Percentiles rank a stretch among this genome's conserved stretches.
Conservation (phyloP, 225 moss, liverwort and hornwort genomes). For the Pseudisothecium myosuroides region DNA sequence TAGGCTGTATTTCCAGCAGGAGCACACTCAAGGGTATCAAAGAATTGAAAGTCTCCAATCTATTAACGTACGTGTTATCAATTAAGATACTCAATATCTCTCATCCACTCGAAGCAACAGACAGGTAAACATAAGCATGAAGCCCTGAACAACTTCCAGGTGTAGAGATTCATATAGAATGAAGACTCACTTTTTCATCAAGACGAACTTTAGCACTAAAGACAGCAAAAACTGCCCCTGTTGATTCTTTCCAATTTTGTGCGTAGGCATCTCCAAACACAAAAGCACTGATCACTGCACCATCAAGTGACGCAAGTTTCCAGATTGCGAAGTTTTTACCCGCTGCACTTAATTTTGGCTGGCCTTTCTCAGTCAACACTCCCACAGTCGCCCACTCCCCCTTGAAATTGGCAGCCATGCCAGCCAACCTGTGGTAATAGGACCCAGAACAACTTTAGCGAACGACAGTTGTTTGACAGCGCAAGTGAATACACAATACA, state of each 20-base stretch:
- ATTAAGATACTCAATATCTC: not conserved
- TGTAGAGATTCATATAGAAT: not conserved
- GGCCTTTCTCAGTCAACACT: conserved; percentile 66
- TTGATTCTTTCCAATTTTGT: conserved; percentile 65
- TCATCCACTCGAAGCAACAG: not conserved
- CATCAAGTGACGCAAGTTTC: conserved; percentile 83
- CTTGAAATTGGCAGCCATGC: conserved; percentile 56
- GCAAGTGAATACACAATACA: not conserved
- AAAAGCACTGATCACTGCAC: conserved; percentile 42
- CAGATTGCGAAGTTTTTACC: conserved; percentile 79
- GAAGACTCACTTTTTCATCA: conserved; percentile 59
- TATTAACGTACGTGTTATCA: not conserved
- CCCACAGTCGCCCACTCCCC: conserved; percentile 93
- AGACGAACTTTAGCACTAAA: conserved; percentile 73
- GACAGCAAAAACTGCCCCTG: conserved; percentile 62
- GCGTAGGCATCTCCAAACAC: conserved; percentile 89
- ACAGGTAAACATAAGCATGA: not conserved
- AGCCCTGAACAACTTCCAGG: not conserved
- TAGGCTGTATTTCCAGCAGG: not conserved
- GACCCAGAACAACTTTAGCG: not conserved
- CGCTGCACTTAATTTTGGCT: conserved; percentile 64
- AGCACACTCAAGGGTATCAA: not conserved
- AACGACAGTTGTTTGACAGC: not conserved
- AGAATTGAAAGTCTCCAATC: not conserved
- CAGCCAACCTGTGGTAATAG: conserved; percentile 39